These are phyloP conservation scores for Aureobasidium sp. DNA, from an alignment of 2,329 filamentous ascomycete species.

Conservation along the genomic window DNA sequence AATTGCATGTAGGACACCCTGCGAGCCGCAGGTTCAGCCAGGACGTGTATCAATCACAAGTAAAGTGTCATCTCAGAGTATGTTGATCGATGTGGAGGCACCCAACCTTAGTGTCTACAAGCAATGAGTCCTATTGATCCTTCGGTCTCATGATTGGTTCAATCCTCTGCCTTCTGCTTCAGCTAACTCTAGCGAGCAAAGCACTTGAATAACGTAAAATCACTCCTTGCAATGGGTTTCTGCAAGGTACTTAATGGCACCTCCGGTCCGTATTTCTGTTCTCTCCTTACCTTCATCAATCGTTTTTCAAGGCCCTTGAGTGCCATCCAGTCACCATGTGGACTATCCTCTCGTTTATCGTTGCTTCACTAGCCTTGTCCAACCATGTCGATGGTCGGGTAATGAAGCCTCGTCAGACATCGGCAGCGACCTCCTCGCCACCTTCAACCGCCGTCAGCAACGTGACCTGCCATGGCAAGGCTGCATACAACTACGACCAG, in stretches of 20 bases:
- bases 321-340: not conserved
- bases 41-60: not conserved
- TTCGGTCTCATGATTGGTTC: not conserved
- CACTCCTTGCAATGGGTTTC: not conserved
- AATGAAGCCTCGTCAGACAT: not conserved
- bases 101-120: not conserved
- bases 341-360: constrained; percentile 1
- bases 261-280: not conserved
- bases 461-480: constrained; percentile 4
- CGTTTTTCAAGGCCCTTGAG: not conserved
- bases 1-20: not conserved
- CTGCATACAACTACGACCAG: constrained; percentile 5
- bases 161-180: not conserved
- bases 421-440: not conserved
- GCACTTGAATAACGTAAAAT: not conserved
- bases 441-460: not conserved
- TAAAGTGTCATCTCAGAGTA: not conserved
- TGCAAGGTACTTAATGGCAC: constrained; percentile 4
- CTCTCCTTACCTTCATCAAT: constrained; percentile 8
- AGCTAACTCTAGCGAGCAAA: not conserved
- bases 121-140: not conserved
- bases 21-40: not conserved
- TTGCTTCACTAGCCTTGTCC: not conserved
- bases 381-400: not conserved
- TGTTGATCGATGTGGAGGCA: not conserved